Evolutionary conservation across 352 stramenopile species (phyloP).

Genomic region (Peronospora tabacina): DNA sequence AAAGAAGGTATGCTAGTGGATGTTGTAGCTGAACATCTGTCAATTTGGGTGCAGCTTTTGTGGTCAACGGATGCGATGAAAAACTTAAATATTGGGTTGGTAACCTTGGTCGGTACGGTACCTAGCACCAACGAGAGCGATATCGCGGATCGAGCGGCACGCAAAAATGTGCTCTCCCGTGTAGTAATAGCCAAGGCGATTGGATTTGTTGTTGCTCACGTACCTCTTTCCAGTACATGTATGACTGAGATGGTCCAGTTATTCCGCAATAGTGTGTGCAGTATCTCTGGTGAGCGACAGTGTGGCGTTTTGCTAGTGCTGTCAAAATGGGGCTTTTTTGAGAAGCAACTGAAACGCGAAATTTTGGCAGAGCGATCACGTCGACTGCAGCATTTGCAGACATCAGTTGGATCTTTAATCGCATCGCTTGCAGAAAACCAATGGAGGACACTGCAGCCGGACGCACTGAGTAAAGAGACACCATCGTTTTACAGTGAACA

Average conservation of each 20-base stretch:
- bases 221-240: constrained; percentile 20
- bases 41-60: constrained; percentile 41
- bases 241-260: constrained; percentile 21
- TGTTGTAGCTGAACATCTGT: constrained; percentile 16
- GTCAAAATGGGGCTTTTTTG: constrained; percentile 41
- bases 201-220: constrained; percentile 29
- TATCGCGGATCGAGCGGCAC: constrained; percentile 2
- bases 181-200: constrained; percentile 55
- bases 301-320: constrained; percentile 50
- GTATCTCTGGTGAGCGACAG: constrained; percentile 46
- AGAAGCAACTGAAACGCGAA: constrained; percentile 22
- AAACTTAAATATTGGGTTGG: constrained; percentile 25
- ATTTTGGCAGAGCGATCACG: background rate
- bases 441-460: constrained; percentile 28
- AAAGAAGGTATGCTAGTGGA: constrained; percentile 18
- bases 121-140: background rate
- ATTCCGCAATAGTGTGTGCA: constrained; percentile 25
- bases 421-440: constrained; percentile 36
- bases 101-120: background rate
- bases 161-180: constrained; percentile 24
- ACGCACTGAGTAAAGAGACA: constrained; percentile 1
- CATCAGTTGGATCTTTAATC: constrained; percentile 22
- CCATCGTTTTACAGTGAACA: constrained; percentile 50
- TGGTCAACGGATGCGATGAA: constrained; percentile 37
- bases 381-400: constrained; percentile 20